phyloP scores from a whole-genome alignment of 805 yeast species.

The Kazachstania viticola region DNA sequence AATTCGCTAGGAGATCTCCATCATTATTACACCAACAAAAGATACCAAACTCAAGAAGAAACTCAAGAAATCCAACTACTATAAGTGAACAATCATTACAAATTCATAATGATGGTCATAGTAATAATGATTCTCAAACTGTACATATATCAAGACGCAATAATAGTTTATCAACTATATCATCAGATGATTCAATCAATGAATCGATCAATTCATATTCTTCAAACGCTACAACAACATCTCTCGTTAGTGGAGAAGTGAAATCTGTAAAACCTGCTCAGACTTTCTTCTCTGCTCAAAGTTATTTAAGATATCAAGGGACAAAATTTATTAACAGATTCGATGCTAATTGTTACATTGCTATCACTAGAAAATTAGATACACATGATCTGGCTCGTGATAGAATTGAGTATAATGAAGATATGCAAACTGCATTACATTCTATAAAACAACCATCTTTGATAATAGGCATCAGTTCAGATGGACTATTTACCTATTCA shows the following conservation, averaged over 20 bases:
- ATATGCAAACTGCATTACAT: slow-evolving; percentile 37
- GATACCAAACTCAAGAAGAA: slow-evolving; percentile 9
- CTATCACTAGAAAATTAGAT: slow-evolving; percentile 86
- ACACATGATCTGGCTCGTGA: slow-evolving; percentile 90
- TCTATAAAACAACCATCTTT: slow-evolving; percentile 64
- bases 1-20: slow-evolving; percentile 80
- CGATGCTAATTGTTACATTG: slow-evolving; percentile 93
- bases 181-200: slow-evolving; percentile 7
- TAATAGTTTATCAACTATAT: slow-evolving; percentile 6
- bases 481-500: slow-evolving; percentile 82
- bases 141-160: slow-evolving; percentile 2
- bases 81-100: slow-evolving; percentile 67
- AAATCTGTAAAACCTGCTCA: slow-evolving; percentile 29
- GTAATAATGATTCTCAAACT: background rate
- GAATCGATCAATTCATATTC: slow-evolving; percentile 21
- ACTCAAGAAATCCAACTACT: slow-evolving; percentile 27
- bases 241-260: slow-evolving; percentile 15
- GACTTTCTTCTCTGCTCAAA: slow-evolving; percentile 84
- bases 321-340: slow-evolving; percentile 79
- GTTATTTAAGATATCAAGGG: slow-evolving; percentile 89
- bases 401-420: slow-evolving; percentile 33
- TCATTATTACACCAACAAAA: slow-evolving; percentile 28
- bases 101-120: slow-evolving; percentile 76
- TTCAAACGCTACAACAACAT: slow-evolving; percentile 23
- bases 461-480: slow-evolving; percentile 81